Conservation (phyloP, 2,329 filamentous ascomycete species). For the Chrysoporthe puriensis region DNA sequence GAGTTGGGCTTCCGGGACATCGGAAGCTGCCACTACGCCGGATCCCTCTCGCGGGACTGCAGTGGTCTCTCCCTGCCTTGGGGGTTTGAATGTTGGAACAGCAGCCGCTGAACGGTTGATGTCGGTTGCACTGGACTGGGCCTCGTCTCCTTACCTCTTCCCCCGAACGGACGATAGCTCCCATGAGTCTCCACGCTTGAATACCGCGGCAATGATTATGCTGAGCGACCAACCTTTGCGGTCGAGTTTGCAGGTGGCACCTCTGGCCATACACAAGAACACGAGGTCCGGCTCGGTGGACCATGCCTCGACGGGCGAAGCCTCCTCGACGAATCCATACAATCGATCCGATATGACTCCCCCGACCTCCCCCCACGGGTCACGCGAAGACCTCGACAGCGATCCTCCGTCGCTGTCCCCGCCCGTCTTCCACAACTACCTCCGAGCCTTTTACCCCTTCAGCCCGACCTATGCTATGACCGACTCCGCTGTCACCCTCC, state of each 20-base stretch:
- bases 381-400: slow-evolving; percentile 59
- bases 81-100: not conserved
- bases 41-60: not conserved
- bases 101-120: not conserved
- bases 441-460: slow-evolving; percentile 93
- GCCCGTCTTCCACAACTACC: slow-evolving; percentile 87
- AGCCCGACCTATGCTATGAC: slow-evolving; percentile 75
- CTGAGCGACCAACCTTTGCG: slow-evolving; percentile 53
- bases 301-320: slow-evolving; percentile 22
- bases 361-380: slow-evolving; percentile 73
- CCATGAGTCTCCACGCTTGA: slow-evolving; percentile 43
- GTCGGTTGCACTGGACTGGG: not conserved
- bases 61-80: not conserved
- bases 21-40: not conserved
- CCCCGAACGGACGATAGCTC: slow-evolving; percentile 25
- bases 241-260: slow-evolving; percentile 65
- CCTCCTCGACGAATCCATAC: slow-evolving; percentile 43
- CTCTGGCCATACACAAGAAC: slow-evolving; percentile 57
- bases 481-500: slow-evolving; percentile 86
- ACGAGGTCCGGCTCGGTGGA: slow-evolving; percentile 34
- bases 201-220: slow-evolving; percentile 49
- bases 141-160: not conserved
- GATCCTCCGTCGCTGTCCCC: slow-evolving; percentile 48
- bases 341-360: slow-evolving; percentile 70
- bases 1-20: not conserved